Percentiles rank a stretch among this genome's conserved stretches.
Conservation (phyloP, 345 rosid species). For the Linum trigynum region DNA sequence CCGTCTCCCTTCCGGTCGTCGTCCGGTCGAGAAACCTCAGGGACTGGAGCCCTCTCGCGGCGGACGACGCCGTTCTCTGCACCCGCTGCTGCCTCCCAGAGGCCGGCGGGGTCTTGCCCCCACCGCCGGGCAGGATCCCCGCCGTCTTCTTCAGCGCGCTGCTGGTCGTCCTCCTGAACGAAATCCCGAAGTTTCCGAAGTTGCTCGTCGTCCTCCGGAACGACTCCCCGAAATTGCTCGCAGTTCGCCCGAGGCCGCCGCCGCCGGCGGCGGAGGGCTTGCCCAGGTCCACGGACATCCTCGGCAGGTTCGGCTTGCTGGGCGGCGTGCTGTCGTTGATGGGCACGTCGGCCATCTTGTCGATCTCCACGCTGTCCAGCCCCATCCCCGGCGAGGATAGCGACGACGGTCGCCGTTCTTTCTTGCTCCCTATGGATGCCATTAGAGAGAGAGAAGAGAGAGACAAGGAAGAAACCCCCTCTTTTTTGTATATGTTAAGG, state of each 20-base stretch:
- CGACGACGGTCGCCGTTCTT: no score
- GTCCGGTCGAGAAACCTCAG: constrained; percentile 76
- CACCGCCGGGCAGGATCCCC: not conserved
- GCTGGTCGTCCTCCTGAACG: constrained; percentile 34
- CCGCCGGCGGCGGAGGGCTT: not conserved
- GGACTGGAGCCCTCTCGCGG: constrained; percentile 67
- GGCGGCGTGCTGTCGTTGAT: not conserved
- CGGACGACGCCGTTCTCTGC: constrained; percentile 49
- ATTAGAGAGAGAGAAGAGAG: not conserved
- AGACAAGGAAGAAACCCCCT: not conserved
- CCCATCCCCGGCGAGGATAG: no score
- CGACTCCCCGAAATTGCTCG: constrained; percentile 11
- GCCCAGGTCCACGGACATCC: not conserved
- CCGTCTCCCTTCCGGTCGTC: constrained; percentile 58
- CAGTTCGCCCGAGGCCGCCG: not conserved
- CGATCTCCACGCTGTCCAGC: not conserved
- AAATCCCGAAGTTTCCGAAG: constrained; percentile 20
- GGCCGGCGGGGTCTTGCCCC: not conserved
- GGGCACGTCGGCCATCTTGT: not conserved
- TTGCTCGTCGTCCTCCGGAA: constrained; percentile 18
- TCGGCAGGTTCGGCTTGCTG: not conserved
- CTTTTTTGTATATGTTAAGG: not conserved
- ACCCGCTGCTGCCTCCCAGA: constrained; percentile 13
- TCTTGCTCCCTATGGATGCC: not conserved
- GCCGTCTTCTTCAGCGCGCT: constrained; percentile 22